Evolutionary conservation across 495 filamentous ascomycete genomes (phyloP), one percentile per base, ranked within the genome.

Genomic region (Tuber indicum): DNA sequence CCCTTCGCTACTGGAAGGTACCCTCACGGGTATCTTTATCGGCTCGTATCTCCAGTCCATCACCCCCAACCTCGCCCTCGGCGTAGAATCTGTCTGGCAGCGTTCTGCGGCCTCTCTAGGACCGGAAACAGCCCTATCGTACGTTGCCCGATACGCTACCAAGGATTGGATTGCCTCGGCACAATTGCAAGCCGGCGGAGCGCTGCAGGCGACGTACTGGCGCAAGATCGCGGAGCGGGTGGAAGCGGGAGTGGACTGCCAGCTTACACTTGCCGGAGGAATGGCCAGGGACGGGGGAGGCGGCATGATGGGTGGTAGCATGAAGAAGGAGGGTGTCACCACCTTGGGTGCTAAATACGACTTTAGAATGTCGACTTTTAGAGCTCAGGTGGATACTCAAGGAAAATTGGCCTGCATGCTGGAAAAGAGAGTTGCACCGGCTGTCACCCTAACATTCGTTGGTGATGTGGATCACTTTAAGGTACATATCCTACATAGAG

Each of bases 271-370:
- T 82, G 88, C 89, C 46, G 93, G 93, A 72, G 86, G 90, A 70
- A 86, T 88, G 72, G 86, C 86, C 70, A 77, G 85, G 49, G 83
- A 85, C 43, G 87, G 87, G 46, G 86, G 84, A 21, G 87, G 87
- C 70, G 87, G 86, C 45, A 84, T 90, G 80, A 90, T 96, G 91
- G 92, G 92, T 83, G 91, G 90, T 78, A 88, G 89, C 36, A 84
- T 89, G 72, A 89, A 89, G 81, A 93, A 93, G 82, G 95, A 98
- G 81, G 96, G 96, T 70, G 88, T 92, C 72, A 94, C 96, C 75
- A 92, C 94, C 62, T 88, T 98, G 81, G 96, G 96, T 83, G 94
- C 93, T 81, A 99, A 98, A 86, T 99, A 99, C 85, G 96, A 98
- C 84, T 99, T 99, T 91, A 89, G 93, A 76, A 91, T 92, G 83